phyloP scores from a whole-genome alignment of 2,329 filamentous ascomycete species.

The Tolypocladium cylindrosporum region DNA sequence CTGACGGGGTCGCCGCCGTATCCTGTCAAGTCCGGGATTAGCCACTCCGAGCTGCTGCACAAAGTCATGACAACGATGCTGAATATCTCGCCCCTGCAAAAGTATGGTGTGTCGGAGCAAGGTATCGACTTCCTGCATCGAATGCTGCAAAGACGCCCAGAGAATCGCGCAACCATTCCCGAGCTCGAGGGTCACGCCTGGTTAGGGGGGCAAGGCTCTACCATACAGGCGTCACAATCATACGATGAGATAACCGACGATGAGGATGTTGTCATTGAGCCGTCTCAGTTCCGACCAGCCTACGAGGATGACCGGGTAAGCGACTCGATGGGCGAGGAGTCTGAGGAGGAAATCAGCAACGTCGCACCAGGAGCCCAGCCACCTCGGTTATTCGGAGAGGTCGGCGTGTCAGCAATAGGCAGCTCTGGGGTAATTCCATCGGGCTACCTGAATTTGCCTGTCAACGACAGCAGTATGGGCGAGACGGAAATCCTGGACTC shows the following conservation, averaged over 20 bases:
- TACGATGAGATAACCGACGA: slow-evolving; percentile 55
- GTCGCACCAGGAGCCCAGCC: slow-evolving; percentile 40
- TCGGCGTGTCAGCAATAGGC: slow-evolving; percentile 41
- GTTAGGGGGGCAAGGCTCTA: slow-evolving; percentile 37
- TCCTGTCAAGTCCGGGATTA: slow-evolving; percentile 64
- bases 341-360: slow-evolving; percentile 70
- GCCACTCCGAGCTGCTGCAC: slow-evolving; percentile 69
- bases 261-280: slow-evolving; percentile 42
- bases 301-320: slow-evolving; percentile 28
- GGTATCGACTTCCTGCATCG: slow-evolving; percentile 64
- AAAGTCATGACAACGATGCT: slow-evolving; percentile 75
- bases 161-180: slow-evolving; percentile 61
- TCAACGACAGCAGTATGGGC: slow-evolving; percentile 27
- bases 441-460: slow-evolving; percentile 37
- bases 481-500: slow-evolving; percentile 34
- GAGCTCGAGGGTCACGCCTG: slow-evolving; percentile 65
- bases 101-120: slow-evolving; percentile 47
- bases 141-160: slow-evolving; percentile 78
- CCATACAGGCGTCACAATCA: slow-evolving; percentile 30
- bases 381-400: slow-evolving; percentile 43
- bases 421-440: slow-evolving; percentile 41
- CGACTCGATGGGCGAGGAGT: slow-evolving; percentile 50
- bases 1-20: slow-evolving; percentile 76
- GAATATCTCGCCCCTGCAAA: slow-evolving; percentile 53
- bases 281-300: slow-evolving; percentile 44